Conservation (phyloP, 2,329 filamentous ascomycete species). For the Sporothrix phasma region DNA sequence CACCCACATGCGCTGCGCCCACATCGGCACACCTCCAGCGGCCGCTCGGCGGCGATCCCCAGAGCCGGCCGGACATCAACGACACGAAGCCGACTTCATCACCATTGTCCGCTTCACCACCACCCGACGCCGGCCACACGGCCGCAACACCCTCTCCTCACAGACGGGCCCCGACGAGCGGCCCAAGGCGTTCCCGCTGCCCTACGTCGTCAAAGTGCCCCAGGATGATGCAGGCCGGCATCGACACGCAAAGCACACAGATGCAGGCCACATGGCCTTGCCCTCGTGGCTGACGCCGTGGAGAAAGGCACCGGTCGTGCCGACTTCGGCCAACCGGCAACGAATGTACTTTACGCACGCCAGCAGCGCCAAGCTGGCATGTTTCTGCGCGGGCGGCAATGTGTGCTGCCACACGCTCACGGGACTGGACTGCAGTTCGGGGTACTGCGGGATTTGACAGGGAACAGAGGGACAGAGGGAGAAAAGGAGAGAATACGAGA, state of each 20-base stretch:
- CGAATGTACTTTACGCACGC: not conserved
- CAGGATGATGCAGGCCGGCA: not conserved
- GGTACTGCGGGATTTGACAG: slow-evolving; percentile 23
- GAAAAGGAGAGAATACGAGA: not conserved
- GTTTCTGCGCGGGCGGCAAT: slow-evolving; percentile 24
- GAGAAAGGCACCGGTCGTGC: not conserved
- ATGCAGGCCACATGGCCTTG: not conserved
- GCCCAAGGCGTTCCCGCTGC: not conserved
- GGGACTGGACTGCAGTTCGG: slow-evolving; percentile 23
- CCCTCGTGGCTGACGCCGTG: not conserved
- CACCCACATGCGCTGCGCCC: not conserved
- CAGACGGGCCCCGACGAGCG: not conserved
- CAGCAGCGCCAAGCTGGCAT: slow-evolving; percentile 12
- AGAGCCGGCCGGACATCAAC: not conserved
- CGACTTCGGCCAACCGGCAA: not conserved
- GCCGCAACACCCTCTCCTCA: not conserved
- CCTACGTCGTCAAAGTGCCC: not conserved
- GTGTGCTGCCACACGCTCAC: slow-evolving; percentile 23
- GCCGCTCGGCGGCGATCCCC: not conserved
- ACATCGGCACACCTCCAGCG: not conserved
- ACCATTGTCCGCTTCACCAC: too few species aligned
- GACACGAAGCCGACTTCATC: too few species aligned
- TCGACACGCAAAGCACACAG: not conserved
- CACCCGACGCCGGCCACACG: not conserved
- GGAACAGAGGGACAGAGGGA: not conserved